Base-by-base conservation (phyloP, 495 filamentous ascomycete species). In the Penicillium subrubescens region DNA sequence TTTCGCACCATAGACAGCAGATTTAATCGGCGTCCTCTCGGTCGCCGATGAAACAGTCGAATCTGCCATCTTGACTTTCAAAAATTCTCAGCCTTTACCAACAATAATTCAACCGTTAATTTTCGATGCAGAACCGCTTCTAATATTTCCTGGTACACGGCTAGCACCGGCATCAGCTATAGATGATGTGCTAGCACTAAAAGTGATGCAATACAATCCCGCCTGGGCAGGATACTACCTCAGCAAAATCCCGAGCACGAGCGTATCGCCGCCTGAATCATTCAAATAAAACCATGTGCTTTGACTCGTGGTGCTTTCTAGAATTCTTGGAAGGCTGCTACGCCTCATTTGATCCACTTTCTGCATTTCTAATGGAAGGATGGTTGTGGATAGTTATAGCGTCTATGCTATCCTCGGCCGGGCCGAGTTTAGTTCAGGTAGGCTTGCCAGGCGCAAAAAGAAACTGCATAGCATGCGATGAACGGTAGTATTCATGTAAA, bases 161-260 rank as follows among this genome's bases (percentile, higher is more conserved):
- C 52, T 73, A 74, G 34, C 65, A 41, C 56, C 67, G 70, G 71
- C 35, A 35, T 11, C 8, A 50, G 56, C 29, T 50, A 39, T n/a
- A 56, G 65, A 79, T 79, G 77, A 63, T 75, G 77, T 75, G 77
- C 73, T 79, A 57, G 44, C 59, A 55, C 70, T 74, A 70, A 75
- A 70, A 67, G n/a, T 77, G 77, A 72, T 75, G 73, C 77, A 76
- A 79, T 76, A 43, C 34, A 17, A 52, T 46, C 52, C 54, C 55
- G 60, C 51, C 67, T 70, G 59, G 61, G 57, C 63, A 58, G 52
- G 33, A 63, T 69, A 33, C 41, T 55, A 71, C 69, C 56, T 60
- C 59, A 41, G 43, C 25, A 33, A 23, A 35, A 23, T 33, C 6
- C 50, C 25, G 25, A 53, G 21, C 50, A 17, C 21, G 29, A 6